Conservation (phyloP, 2,329 filamentous ascomycete genomes). For the Cercospora canescens region DNA sequence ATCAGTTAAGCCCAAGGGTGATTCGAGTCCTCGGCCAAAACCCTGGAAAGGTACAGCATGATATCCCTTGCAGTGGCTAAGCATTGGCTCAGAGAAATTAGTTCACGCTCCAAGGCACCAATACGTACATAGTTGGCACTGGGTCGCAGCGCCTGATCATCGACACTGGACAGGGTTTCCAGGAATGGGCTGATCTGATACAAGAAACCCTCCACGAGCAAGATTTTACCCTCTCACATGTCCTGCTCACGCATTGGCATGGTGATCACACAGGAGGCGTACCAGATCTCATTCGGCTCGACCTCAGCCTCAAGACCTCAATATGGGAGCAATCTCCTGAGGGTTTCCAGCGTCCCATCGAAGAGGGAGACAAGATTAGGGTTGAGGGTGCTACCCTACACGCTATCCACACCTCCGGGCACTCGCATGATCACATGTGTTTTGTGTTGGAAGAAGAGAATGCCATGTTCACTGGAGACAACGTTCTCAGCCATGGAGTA, state of each 20-base stretch:
- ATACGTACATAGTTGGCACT: constrained; percentile 44
- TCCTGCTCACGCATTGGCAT: constrained; percentile 49
- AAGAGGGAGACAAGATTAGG: constrained; percentile 40
- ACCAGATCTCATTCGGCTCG: constrained; percentile 39
- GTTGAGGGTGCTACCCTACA: constrained; percentile 44
- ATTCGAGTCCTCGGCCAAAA: constrained; percentile 29
- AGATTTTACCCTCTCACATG: constrained; percentile 41
- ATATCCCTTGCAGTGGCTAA: background rate
- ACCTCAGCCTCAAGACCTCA: constrained; percentile 29
- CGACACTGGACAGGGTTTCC: constrained; percentile 39
- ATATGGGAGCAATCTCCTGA: constrained; percentile 43
- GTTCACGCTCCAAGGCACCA: constrained; percentile 44
- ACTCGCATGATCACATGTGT: constrained; percentile 38
- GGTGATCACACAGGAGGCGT: constrained; percentile 48
- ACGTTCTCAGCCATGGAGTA: constrained; percentile 41
- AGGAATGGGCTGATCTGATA: constrained; percentile 40
- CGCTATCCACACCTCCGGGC: constrained; percentile 38
- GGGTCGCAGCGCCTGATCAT: constrained; percentile 38
- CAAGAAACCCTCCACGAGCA: constrained; percentile 32
- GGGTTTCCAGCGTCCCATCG: constrained; percentile 36
- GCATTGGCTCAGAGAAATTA: constrained; percentile 7
- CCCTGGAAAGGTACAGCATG: constrained; percentile 21
- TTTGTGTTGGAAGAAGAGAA: constrained; percentile 40
- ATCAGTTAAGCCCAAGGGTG: constrained; percentile 25
- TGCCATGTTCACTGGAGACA: constrained; percentile 43